Percentiles rank a stretch among this genome's conserved stretches.
Evolutionary conservation across 371 early-diverging fungal genomes (phyloP).

Genomic region (Globomyces sp.): DNA sequence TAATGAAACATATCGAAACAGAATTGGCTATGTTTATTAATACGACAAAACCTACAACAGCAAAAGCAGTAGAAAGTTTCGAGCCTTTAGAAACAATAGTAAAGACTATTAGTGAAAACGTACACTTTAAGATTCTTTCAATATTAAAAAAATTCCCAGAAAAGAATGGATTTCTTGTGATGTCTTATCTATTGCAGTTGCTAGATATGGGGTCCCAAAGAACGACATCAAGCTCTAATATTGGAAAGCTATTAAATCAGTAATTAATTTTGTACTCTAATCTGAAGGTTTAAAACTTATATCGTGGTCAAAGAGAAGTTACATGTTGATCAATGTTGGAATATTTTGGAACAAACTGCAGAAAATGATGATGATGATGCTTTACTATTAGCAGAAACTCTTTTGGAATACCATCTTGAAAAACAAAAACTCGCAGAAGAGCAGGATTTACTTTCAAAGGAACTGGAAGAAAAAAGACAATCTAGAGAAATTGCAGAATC

Average conservation of each 20-base stretch:
- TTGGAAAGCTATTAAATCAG: no score
- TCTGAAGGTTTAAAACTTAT: not conserved
- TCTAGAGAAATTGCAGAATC: not conserved
- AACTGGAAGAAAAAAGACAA: not conserved
- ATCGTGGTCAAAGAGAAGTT: not conserved
- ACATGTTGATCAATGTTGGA: not conserved
- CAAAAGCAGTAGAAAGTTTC: no score
- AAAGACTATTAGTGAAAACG: not conserved
- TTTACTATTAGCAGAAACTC: not conserved
- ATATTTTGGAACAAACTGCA: constrained; percentile 3
- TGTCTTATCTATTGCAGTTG: constrained; percentile 1
- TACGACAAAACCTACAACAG: not conserved
- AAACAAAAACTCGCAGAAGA: constrained; percentile 10
- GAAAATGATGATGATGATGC: constrained; percentile 6
- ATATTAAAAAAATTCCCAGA: constrained; percentile 9
- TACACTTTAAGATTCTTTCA: not conserved
- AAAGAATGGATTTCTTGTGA: not conserved
- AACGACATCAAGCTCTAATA: no score
- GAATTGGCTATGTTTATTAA: not conserved
- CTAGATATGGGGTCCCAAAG: not conserved
- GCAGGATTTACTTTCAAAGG: not conserved
- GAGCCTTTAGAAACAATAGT: not conserved
- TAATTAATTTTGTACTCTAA: no score
- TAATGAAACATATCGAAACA: constrained; percentile 12
- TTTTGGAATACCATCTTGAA: not conserved